Evolutionary conservation across 148 eudicot genomes (phyloP).

Genomic region (Euryodendron excelsum): DNA sequence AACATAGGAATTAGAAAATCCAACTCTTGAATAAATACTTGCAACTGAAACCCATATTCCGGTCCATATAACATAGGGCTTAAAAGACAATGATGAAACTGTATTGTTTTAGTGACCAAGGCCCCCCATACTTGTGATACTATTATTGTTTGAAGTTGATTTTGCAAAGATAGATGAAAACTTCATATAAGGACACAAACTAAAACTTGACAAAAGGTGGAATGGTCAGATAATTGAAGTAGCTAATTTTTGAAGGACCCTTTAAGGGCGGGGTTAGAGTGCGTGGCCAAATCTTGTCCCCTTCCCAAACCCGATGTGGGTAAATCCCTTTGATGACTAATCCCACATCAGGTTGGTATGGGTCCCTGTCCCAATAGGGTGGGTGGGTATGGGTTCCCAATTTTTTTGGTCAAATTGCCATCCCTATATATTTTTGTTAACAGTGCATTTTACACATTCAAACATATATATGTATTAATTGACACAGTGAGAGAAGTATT

Average conservation of each 20-base stretch:
- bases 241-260: neutral
- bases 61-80: too few species aligned
- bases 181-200: too few species aligned
- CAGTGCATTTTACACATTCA: neutral
- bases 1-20: too few species aligned
- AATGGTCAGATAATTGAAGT: neutral
- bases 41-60: too few species aligned
- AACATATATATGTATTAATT: neutral
- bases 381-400: neutral
- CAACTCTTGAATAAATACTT: too few species aligned
- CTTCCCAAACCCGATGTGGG: neutral
- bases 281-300: neutral
- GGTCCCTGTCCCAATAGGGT: neutral
- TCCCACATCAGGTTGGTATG: too few species aligned
- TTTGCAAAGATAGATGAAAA: too few species aligned
- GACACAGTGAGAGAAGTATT: neutral
- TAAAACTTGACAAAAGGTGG: conserved; percentile 2
- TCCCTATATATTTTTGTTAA: neutral
- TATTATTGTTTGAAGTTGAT: too few species aligned
- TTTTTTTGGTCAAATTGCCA: neutral
- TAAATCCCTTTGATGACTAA: neutral
- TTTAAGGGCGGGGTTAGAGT: neutral
- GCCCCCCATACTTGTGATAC: neutral
- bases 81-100: neutral
- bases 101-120: neutral